Evolutionary conservation across 495 filamentous ascomycete species (phyloP).

Genomic region (Hypomontagnella submonticulosa): DNA sequence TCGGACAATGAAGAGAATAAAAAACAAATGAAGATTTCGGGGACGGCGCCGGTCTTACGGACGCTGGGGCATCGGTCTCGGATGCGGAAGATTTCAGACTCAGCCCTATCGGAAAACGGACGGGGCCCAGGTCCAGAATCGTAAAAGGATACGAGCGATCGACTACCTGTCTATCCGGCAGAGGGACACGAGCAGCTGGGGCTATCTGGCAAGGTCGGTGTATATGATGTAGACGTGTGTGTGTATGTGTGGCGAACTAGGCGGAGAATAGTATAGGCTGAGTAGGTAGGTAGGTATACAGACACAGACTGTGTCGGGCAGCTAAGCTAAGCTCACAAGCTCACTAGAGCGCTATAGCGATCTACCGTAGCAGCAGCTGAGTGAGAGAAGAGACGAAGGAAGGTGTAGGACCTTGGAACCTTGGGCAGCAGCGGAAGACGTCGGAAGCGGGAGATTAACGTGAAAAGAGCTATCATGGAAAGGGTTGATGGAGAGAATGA

Average conservation of each 20-base stretch:
- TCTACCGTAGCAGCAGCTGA: constrained; percentile 33
- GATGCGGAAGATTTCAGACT: constrained; percentile 42
- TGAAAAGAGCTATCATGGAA: constrained; percentile 39
- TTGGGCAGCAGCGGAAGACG: constrained; percentile 32
- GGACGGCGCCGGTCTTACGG: constrained; percentile 48
- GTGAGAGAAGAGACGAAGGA: constrained; percentile 28
- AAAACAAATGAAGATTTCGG: constrained; percentile 42
- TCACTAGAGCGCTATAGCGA: constrained; percentile 42
- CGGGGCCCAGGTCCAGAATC: constrained; percentile 37
- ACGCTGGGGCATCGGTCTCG: constrained; percentile 47
- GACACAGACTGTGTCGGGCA: constrained; percentile 15
- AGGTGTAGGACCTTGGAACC: constrained; percentile 25
- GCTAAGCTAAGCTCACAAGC: constrained; percentile 2
- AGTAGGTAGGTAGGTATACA: constrained; percentile 14
- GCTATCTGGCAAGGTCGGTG: constrained; percentile 22
- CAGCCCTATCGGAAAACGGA: constrained; percentile 49
- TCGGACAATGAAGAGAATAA: constrained; percentile 41
- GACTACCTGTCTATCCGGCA: constrained; percentile 37
- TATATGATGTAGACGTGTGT: constrained; percentile 25
- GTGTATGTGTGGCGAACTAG: constrained; percentile 26
- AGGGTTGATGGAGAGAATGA: constrained; percentile 37
- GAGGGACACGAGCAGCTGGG: constrained; percentile 37
- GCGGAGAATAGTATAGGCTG: constrained; percentile 35
- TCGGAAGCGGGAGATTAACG: constrained; percentile 45
- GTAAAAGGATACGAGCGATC: constrained; percentile 32